A percentile compares a stretch with the other conserved stretches of the same genome.
Evolutionary conservation across 495 filamentous ascomycete species (phyloP).

Genomic region (Neurospora sublineolata): DNA sequence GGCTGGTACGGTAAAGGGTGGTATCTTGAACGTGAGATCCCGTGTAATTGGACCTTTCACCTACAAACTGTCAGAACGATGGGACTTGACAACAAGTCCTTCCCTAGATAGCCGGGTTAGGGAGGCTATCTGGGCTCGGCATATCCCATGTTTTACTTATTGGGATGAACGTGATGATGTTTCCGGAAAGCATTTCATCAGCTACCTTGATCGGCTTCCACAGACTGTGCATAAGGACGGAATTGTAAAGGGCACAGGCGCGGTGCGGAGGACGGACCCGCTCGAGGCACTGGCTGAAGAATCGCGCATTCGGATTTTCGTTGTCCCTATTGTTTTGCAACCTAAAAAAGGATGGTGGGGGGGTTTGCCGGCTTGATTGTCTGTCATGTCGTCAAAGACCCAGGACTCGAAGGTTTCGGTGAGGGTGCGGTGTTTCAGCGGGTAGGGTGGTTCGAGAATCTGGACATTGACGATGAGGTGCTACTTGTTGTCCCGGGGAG

Average conservation of each 20-base stretch:
- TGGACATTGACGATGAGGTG: background rate
- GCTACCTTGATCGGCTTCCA: background rate
- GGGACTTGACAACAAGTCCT: background rate
- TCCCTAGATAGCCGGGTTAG: background rate
- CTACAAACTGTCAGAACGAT: background rate
- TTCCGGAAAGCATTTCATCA: background rate
- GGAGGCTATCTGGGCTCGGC: background rate
- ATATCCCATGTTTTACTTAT: fast-evolving
- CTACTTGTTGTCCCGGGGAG: background rate
- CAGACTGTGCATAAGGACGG: background rate
- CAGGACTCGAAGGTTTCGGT: background rate
- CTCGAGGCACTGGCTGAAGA: background rate
- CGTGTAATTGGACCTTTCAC: background rate
- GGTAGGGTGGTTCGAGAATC: background rate
- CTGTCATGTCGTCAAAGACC: background rate
- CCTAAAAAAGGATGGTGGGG: background rate
- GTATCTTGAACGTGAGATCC: background rate
- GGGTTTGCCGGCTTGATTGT: background rate
- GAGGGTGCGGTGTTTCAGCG: background rate
- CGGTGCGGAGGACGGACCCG: background rate
- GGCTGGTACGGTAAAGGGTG: background rate
- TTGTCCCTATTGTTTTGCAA: background rate
- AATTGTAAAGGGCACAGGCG: background rate
- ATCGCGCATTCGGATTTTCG: background rate
- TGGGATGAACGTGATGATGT: background rate